These are phyloP conservation scores for Colletotrichum sp. DNA, from an alignment of 2,329 filamentous ascomycete species.

Conservation along the genomic window DNA sequence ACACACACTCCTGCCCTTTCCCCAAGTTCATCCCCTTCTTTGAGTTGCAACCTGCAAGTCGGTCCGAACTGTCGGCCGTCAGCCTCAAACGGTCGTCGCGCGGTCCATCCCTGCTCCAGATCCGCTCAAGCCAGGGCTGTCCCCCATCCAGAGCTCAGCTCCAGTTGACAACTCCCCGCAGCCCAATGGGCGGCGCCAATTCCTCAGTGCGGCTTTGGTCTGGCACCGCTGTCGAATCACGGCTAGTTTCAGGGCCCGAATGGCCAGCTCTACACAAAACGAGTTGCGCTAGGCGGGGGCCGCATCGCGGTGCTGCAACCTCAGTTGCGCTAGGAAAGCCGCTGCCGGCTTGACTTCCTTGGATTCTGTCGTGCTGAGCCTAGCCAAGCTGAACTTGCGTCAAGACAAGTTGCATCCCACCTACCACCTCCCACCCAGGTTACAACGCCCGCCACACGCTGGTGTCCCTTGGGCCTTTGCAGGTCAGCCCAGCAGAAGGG, in stretches of 20 bases:
- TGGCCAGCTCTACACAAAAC: constrained; percentile 6
- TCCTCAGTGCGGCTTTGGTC: not conserved
- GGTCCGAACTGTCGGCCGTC: not conserved
- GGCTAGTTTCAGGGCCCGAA: constrained; percentile 12
- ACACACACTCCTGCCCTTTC: not conserved
- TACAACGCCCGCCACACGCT: not conserved
- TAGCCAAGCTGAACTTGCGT: constrained; percentile 13
- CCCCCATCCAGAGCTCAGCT: not conserved
- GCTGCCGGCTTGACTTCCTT: not conserved
- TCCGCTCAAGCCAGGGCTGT: not conserved
- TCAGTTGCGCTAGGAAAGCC: not conserved
- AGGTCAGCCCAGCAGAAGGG: constrained; percentile 1
- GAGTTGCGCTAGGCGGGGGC: not conserved
- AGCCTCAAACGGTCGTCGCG: not conserved
- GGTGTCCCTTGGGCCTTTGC: not conserved
- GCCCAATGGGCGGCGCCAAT: constrained; percentile 15
- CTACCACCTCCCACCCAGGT: not conserved
- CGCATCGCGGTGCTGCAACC: not conserved
- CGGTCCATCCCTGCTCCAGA: not conserved
- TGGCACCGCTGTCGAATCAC: constrained; percentile 5
- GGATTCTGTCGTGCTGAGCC: not conserved
- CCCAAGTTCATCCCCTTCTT: not conserved
- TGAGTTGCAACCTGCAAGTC: not conserved
- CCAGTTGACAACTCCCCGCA: not conserved
- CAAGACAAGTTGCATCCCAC: constrained; percentile 4